Evolutionary conservation across 352 stramenopile genomes (phyloP), one percentile per base, ranked within the genome.

Genomic region (Pythium insidiosum): DNA sequence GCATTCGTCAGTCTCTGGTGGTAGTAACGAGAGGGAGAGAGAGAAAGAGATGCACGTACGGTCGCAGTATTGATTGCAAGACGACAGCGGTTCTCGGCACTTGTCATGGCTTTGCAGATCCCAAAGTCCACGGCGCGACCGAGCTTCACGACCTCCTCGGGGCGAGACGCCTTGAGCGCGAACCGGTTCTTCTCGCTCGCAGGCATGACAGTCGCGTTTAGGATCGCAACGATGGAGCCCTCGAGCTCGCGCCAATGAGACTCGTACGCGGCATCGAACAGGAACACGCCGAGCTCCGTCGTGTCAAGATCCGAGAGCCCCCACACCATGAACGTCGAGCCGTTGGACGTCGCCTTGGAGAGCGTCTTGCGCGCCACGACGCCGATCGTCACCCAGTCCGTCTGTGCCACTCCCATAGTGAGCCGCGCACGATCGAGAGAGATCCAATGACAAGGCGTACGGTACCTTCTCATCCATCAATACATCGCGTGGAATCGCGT

Each of bases 311-410:
- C 73, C 12, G 79, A 84, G 22, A 92, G 54, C 12, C 63, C 73
- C 80, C 80, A 92, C 12, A 88, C 80, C 61, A 89, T 80, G 48
- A 88, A 92, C 16, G 74, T 73, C 11, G 63, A 76, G 26, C 76
- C 76, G 48, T 76, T 85, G 15, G 71, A 50, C 10, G 71, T 43
- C 28, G 75, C 64, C 39, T 87, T 85, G 25, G 77, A 84, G 33
- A 84, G 45, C 12, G 73, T 86, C 52, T 88, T 92, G 31, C 76
- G 60, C 22, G 64, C 65, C 23, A 89, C 45, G 15, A 88, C 80
- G 21, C 76, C 80, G 46, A 92, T 88, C 28, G 74, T 88, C 33
- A 88, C 76, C 80, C 80, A 92, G 43, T 92, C 80, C 6, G 74
- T 42, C 74, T 83, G 21, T 34, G 31, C 35, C 11, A 16, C 15